Percentiles rank a stretch among this genome's conserved stretches.
Evolutionary conservation across 163 green algal species (phyloP).

Genomic region (Chlorella variabilis): DNA sequence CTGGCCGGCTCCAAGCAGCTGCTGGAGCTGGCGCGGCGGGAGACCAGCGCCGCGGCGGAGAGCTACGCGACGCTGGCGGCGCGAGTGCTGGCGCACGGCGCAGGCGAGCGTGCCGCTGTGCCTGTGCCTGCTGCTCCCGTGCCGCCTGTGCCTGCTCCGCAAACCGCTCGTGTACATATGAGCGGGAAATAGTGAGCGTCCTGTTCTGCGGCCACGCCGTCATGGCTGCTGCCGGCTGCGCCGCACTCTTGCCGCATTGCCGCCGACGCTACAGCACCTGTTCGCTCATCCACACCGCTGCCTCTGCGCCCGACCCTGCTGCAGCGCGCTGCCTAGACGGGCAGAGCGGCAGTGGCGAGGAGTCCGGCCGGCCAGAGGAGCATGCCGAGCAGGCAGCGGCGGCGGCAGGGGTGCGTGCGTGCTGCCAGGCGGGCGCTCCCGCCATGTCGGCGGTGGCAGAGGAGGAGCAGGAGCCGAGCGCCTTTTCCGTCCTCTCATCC

Average conservation of each 20-base stretch:
- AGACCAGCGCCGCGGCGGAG: slow-evolving; percentile 13
- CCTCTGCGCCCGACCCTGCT: background rate
- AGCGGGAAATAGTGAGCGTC: too few species aligned
- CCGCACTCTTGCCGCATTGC: background rate
- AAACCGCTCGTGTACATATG: too few species aligned
- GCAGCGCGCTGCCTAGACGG: slow-evolving; percentile 12
- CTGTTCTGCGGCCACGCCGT: too few species aligned
- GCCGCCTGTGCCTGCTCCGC: too few species aligned
- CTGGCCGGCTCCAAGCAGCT: slow-evolving; percentile 29
- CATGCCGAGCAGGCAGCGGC: background rate
- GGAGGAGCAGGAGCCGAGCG: background rate
- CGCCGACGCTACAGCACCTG: too few species aligned
- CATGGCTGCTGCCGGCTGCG: too few species aligned
- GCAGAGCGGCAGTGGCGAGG: background rate
- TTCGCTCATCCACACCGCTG: background rate
- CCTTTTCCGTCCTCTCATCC: background rate
- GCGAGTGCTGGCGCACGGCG: slow-evolving; percentile 17
- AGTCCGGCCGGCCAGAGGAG: slow-evolving; percentile 1
- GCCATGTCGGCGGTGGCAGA: too few species aligned
- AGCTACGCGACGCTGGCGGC: slow-evolving; percentile 19
- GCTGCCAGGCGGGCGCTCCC: background rate
- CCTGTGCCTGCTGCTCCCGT: background rate
- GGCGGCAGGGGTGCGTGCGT: background rate
- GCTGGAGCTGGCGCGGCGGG: slow-evolving; percentile 19
- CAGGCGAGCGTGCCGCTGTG: too few species aligned